A percentile compares a stretch with the other conserved stretches of the same genome.
These are phyloP conservation scores for Oemleria cerasiformis DNA, from an alignment of 306 rosid species.

Conservation along the genomic window DNA sequence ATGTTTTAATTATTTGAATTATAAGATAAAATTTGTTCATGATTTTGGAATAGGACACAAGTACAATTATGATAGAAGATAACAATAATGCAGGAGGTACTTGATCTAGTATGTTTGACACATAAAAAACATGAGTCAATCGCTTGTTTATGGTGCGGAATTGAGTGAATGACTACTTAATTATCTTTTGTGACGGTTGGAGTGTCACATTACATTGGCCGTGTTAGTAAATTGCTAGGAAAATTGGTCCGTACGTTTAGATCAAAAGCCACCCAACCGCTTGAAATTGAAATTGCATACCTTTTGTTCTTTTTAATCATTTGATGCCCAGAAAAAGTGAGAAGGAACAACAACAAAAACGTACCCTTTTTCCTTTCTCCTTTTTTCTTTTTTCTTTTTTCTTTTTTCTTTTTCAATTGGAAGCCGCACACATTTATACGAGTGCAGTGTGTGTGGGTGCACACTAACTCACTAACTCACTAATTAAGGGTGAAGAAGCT, in stretches of 20 bases:
- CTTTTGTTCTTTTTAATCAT: conserved; percentile 17
- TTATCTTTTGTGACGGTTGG: background rate
- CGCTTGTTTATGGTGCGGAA: background rate
- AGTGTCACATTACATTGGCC: conserved; percentile 2
- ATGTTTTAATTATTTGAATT: no score
- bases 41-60: conserved; percentile 1
- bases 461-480: no score
- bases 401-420: background rate
- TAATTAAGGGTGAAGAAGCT: background rate
- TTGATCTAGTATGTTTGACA: conserved; percentile 9
- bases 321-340: conserved; percentile 17
- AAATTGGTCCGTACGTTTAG: no score
- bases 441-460: conserved; percentile 2
- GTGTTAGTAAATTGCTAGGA: no score
- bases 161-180: conserved; percentile 7
- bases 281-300: conserved; percentile 25
- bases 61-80: conserved; percentile 27
- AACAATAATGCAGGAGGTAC: conserved; percentile 28
- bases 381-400: background rate
- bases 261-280: conserved; percentile 15
- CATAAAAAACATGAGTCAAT: background rate
- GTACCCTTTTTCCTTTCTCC: no score
- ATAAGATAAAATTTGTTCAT: no score
- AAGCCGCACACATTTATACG: background rate
- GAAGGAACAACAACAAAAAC: background rate